Base-by-base conservation (phyloP, 2,329 filamentous ascomycete species). In the Alternaria sp. region DNA sequence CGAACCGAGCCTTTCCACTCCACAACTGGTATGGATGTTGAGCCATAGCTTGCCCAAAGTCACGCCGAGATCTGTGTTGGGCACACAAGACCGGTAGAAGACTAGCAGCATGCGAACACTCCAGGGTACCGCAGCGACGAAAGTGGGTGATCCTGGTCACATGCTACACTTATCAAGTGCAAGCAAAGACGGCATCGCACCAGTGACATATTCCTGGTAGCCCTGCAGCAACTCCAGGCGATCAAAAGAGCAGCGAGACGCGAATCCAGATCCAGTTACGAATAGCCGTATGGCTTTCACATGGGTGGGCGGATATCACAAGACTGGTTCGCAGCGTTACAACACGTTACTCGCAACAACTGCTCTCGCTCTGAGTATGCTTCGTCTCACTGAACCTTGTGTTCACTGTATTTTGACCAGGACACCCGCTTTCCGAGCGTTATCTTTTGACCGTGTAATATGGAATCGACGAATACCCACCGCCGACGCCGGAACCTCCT, bases 51-150 rank as follows among this genome's bases (percentile, higher is more conserved):
- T 69, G 72, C 69, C 60, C 51, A 42, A 64, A 66, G 71, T 72
- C 73, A 65, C 67, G 59, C 69, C 64, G 63, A 52, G 57, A 65
- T 66, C 53, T 39, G 67, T 75, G 72, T 70, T 67, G 65, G 71
- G 75, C 72, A 72, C 64, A 65, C 72, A 73, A 66, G 67, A 68
- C 63, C 64, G 65, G 74, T 66, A 69, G 55, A 65, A 60, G 66
- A 67, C 70, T 70, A 68, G 74, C 73, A 72, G 60, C 70, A 74
- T 74, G 72, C 67, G 68, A 68, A 72, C 72, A 66, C 63, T 68
- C 61, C 62, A 61, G 66, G 65, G 59, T 59, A 66, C 66, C 66
- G 66, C 65, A 39, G 53, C 54, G 67, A 75, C 63, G 71, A 69
- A 70, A 70, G 71, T 62, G 63, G 64, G 65, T 67, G 47, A 60